phyloP scores from a whole-genome alignment of 1,284 basidiomycete species.

The Trichosporon ovoides region DNA sequence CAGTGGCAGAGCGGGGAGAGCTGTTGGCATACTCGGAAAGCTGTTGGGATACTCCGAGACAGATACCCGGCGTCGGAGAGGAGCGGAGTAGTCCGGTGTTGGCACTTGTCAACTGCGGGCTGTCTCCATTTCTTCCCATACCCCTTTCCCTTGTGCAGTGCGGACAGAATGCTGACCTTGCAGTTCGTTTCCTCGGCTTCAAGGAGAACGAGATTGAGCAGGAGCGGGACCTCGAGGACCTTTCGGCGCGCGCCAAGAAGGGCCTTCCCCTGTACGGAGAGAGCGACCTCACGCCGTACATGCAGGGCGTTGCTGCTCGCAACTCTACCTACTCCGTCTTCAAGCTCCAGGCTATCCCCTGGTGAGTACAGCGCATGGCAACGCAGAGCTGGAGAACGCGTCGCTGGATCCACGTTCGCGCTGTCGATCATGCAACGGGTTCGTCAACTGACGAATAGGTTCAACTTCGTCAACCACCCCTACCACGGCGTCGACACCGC shows the following conservation, averaged over 20 bases:
- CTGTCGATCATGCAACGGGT: too few species aligned
- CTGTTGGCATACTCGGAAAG: too few species aligned
- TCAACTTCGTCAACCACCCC: slow-evolving; percentile 86
- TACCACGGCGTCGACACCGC: slow-evolving; percentile 77
- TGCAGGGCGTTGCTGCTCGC: slow-evolving; percentile 80
- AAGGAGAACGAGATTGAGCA: slow-evolving; percentile 82
- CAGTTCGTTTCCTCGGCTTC: slow-evolving; percentile 97
- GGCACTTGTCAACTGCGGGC: too few species aligned
- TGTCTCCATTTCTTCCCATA: too few species aligned
- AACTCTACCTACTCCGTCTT: slow-evolving; percentile 91
- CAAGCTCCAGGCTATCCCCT: slow-evolving; percentile 59
- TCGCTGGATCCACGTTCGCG: too few species aligned
- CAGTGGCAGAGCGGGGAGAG: too few species aligned
- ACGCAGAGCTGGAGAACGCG: too few species aligned
- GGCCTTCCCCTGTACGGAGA: slow-evolving; percentile 81
- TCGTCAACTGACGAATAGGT: slow-evolving; percentile 54
- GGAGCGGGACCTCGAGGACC: slow-evolving; percentile 67
- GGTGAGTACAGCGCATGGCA: too few species aligned
- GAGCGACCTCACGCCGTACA: slow-evolving; percentile 74
- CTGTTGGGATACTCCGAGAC: too few species aligned
- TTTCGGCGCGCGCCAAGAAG: slow-evolving; percentile 62
- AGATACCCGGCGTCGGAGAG: too few species aligned
- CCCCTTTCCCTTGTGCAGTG: too few species aligned
- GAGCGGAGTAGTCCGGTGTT: too few species aligned
- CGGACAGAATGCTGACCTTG: neutral